Conservation (phyloP, 1,284 basidiomycete genomes). For the Malassezia slooffiae region DNA sequence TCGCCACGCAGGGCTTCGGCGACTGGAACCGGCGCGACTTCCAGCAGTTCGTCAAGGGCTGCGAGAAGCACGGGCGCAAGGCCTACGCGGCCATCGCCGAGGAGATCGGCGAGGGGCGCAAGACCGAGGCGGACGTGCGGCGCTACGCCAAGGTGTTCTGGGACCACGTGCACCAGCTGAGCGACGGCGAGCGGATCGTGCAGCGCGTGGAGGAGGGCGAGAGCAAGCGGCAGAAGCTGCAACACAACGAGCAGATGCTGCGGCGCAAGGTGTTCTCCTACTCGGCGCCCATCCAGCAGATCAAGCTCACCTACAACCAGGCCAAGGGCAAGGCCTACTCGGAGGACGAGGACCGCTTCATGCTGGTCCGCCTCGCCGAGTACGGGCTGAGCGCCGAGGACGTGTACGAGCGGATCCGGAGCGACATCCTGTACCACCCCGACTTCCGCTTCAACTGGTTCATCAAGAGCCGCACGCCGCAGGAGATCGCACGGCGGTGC, state of each 20-base stretch:
- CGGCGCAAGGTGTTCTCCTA: conserved; percentile 25
- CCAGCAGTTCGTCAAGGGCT: conserved; percentile 73
- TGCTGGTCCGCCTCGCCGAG: conserved; percentile 78
- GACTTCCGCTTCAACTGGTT: conserved; percentile 94
- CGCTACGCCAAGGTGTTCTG: conserved; percentile 77
- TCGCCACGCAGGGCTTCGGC: conserved; percentile 30
- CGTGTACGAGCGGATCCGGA: conserved; percentile 88
- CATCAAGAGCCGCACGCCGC: conserved; percentile 84
- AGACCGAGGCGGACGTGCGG: conserved; percentile 68
- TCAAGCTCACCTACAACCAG: conserved; percentile 39
- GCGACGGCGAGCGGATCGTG: conserved; percentile 29
- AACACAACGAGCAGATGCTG: conserved; percentile 29
- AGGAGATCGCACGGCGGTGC: conserved; percentile 79
- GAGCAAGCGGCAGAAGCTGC: conserved; percentile 32
- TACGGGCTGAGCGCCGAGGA: conserved; percentile 87
- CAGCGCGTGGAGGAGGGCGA: conserved; percentile 44
- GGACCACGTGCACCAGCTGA: conserved; percentile 75
- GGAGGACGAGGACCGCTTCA: conserved; percentile 93
- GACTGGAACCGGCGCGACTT: conserved; percentile 68
- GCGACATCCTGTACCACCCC: conserved; percentile 86
- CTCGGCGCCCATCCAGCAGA: conserved; percentile 28
- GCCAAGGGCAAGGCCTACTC: conserved; percentile 77
- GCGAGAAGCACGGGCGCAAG: conserved; percentile 77
- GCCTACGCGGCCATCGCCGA: conserved; percentile 64
- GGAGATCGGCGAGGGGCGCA: conserved; percentile 58